Conservation (phyloP, 2,329 filamentous ascomycete species). For the Alternaria angustiovoidea region DNA sequence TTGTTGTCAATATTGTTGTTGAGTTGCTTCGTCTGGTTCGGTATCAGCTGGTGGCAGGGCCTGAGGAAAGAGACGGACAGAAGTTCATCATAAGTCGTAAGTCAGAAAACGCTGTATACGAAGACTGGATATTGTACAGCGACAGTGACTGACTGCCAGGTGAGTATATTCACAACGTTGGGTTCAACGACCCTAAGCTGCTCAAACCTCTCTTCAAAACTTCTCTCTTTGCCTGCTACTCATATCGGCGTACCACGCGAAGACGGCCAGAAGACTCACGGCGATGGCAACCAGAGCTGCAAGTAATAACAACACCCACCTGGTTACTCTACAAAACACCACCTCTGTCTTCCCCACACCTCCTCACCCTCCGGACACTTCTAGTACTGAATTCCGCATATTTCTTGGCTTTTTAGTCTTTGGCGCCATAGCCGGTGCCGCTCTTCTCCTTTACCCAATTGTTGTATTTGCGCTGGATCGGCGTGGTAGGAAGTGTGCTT, state of each 20-base stretch:
- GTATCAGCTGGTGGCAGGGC: neutral
- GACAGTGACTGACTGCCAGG: neutral
- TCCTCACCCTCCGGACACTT: neutral
- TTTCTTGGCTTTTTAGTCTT: neutral
- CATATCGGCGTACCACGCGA: neutral
- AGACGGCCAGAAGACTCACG: neutral
- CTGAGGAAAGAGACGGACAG: neutral
- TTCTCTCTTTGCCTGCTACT: neutral
- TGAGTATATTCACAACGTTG: neutral
- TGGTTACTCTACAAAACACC: neutral
- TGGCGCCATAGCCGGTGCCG: neutral
- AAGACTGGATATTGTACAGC: neutral
- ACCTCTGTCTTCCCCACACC: neutral
- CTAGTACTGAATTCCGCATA: neutral
- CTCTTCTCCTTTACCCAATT: neutral
- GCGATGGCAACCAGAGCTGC: neutral
- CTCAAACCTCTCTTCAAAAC: neutral
- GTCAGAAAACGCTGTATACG: neutral
- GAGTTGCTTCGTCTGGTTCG: neutral
- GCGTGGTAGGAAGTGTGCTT: neutral
- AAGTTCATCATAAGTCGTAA: neutral
- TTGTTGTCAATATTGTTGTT: neutral
- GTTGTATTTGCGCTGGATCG: neutral
- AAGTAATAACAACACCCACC: neutral
- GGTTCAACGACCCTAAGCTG: neutral